Base-by-base conservation (phyloP, 1,284 basidiomycete species). In the Fistulinella cinereoalba region DNA sequence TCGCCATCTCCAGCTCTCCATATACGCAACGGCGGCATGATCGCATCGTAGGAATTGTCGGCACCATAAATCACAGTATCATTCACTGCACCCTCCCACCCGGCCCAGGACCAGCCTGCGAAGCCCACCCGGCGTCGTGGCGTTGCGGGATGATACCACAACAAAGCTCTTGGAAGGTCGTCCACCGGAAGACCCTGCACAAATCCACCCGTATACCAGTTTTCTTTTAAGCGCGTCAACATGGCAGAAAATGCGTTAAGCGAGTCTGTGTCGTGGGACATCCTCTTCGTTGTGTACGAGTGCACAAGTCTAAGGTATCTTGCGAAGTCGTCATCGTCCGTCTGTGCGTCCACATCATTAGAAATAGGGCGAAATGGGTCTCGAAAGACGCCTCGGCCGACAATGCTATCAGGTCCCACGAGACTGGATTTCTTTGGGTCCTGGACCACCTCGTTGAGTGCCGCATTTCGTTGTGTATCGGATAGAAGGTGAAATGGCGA, bases 241-340 rank as follows among this genome's bases (percentile, higher is more conserved):
- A 56, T 6, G 8, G 53, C 51, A 7, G 53, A 49, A 9, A 56
- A 56, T 13, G 53, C 56, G 6, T 47, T 37, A 32, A 49, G 45
- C 4, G 56, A 37, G 22, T 54, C 57, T 4, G 24, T 31, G n/a
- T 56, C 56, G 9, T 32, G 15, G 11, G 43, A 18, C 44, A 55
- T 40, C 8, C 48, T 43, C 21, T 22, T 47, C n/a, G 2, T 32
- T 5, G 56, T 49, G 37, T 50, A 50, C 2, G 15, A 10, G 22
- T 37, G n/a, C 21, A 53, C 41, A 12, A 50, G 47, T 18, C 37
- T 41, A 36, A 41, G 15, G 22, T 52, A 55, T 15, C 8, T 41
- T 9, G 21, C 13, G 19, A 55, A 29, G 6, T 16, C 10, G 6
- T 46, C 37, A 9, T 21, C 15, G 11, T 44, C 40, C 27, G 36